Conservation (phyloP, 495 filamentous ascomycete species). For the Aspergillus nidulans region DNA sequence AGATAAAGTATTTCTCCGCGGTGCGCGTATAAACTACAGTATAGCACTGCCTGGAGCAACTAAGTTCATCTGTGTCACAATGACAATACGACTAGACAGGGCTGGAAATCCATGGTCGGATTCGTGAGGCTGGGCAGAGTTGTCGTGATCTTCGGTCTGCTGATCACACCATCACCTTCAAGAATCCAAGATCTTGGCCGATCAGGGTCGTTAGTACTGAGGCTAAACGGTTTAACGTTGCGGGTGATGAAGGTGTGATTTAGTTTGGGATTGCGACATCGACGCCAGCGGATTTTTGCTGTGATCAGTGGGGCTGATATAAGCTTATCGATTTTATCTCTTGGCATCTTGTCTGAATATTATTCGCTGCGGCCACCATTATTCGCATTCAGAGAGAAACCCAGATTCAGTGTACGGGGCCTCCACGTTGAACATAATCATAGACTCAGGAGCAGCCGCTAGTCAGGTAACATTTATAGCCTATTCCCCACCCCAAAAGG, state of each 20-base stretch:
- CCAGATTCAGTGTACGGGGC: no score
- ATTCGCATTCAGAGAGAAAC: no score
- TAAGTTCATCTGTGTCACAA: not conserved
- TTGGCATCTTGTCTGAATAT: constrained; percentile 1
- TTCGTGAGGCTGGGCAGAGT: constrained; percentile 2
- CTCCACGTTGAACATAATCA: no score
- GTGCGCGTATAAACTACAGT: not conserved
- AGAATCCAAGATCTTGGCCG: no score
- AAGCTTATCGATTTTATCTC: constrained; percentile 25
- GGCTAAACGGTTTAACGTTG: not conserved
- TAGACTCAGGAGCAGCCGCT: no score
- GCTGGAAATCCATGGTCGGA: not conserved
- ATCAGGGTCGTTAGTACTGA: no score
- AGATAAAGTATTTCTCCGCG: not conserved
- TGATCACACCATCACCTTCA: no score
- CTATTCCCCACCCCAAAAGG: no score
- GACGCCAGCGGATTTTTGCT: no score
- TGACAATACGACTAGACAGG: not conserved
- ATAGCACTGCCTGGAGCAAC: not conserved
- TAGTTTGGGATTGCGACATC: constrained; percentile 1
- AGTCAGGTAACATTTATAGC: no score
- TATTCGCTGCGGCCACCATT: no score
- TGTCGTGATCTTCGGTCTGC: not conserved
- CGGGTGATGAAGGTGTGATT: constrained; percentile 1
- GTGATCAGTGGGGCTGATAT: constrained; percentile 3